phyloP scores from a whole-genome alignment of 257 asterid species.

The Solanum chilense region DNA sequence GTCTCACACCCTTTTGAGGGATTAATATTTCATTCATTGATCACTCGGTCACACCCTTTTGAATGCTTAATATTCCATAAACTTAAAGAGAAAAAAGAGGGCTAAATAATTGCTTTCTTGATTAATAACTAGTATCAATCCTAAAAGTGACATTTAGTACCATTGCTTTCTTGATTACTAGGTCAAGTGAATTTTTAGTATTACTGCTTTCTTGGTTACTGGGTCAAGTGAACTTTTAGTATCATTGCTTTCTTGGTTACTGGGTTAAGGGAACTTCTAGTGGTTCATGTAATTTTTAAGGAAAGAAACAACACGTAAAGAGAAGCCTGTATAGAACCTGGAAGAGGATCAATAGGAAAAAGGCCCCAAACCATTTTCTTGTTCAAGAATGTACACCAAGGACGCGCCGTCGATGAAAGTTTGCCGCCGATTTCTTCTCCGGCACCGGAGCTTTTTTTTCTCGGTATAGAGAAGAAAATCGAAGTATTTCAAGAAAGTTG shows the following conservation, averaged over 20 bases:
- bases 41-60: background rate
- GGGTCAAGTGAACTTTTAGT: background rate
- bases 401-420: background rate
- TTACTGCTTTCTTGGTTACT: background rate
- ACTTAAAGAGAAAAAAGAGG: background rate
- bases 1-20: background rate
- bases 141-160: background rate
- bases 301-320: background rate
- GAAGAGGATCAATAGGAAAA: constrained; percentile 74
- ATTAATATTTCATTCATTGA: background rate
- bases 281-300: background rate
- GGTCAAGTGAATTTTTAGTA: background rate
- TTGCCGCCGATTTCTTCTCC: background rate
- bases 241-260: background rate
- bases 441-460: background rate
- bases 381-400: background rate
- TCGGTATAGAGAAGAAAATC: background rate
- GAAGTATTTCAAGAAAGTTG: background rate
- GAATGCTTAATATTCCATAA: background rate
- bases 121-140: background rate
- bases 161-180: background rate
- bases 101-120: background rate
- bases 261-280: background rate
- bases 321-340: constrained; percentile 31
- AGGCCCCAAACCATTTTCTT: constrained; percentile 85